Percentiles rank a stretch among this genome's conserved stretches.
phyloP scores from a whole-genome alignment of 257 asterid species.

The Nicotiana attenuata region DNA sequence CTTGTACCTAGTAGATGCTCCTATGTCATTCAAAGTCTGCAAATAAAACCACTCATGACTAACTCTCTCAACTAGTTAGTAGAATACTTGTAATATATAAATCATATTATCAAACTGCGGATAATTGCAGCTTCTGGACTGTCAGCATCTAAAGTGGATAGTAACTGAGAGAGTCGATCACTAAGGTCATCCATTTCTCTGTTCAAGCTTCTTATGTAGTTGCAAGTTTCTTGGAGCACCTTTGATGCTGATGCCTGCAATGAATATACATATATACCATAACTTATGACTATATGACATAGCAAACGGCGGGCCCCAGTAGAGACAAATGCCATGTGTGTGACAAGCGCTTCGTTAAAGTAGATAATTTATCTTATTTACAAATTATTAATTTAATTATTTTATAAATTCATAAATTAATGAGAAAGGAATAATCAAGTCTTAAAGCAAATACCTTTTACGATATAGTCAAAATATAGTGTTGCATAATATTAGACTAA shows the following conservation, averaged over 20 bases:
- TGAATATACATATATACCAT: too few species aligned
- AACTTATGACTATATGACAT: too few species aligned
- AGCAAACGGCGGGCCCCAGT: too few species aligned
- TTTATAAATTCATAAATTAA: too few species aligned
- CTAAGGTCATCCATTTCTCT: constrained; percentile 16
- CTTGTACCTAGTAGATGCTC: too few species aligned
- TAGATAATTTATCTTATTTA: too few species aligned
- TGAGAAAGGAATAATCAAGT: too few species aligned
- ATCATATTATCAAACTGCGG: constrained; percentile 7
- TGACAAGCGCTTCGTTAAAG: too few species aligned
- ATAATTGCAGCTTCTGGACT: constrained; percentile 19
- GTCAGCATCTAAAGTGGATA: constrained; percentile 10
- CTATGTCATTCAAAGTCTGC: too few species aligned
- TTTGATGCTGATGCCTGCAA: constrained; percentile 15
- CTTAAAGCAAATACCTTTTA: not conserved
- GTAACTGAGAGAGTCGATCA: constrained; percentile 10
- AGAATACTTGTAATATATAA: not conserved
- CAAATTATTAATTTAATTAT: too few species aligned
- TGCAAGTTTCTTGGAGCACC: constrained; percentile 15
- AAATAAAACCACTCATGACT: too few species aligned
- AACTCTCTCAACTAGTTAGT: not conserved
- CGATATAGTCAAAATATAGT: not conserved
- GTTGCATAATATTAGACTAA: not conserved
- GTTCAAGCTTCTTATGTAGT: constrained; percentile 15
- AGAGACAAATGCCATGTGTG: too few species aligned